phyloP scores from a whole-genome alignment of 1,284 basidiomycete species.

The Ustilago nuda region DNA sequence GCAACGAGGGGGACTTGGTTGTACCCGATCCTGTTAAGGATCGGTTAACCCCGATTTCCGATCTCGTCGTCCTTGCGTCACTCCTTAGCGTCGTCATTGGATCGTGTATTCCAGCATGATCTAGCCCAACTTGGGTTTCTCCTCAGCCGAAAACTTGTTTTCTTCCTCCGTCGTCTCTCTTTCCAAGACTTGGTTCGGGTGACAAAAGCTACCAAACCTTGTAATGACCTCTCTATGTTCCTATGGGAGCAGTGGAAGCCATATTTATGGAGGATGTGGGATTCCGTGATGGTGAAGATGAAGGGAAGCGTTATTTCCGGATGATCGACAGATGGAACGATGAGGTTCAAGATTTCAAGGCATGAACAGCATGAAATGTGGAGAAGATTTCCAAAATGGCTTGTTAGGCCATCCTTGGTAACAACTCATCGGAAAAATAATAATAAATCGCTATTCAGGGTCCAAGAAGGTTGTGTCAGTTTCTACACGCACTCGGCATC shows the following conservation, averaged over 20 bases:
- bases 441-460: slow-evolving; percentile 5
- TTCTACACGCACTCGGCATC: slow-evolving; percentile 14
- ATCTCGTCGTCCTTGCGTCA: no score
- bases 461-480: slow-evolving; percentile 10
- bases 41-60: no score
- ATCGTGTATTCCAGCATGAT: no score
- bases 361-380: slow-evolving; percentile 6
- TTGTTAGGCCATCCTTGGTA: neutral
- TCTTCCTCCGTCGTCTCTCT: slow-evolving; percentile 36
- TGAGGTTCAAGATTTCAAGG: neutral
- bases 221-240: slow-evolving; percentile 30
- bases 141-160: slow-evolving; percentile 10
- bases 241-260: no score
- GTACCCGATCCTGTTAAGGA: no score
- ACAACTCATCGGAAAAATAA: no score
- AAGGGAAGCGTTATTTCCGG: neutral
- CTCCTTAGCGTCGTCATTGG: no score
- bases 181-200: slow-evolving; percentile 29
- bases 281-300: neutral
- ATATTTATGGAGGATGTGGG: neutral
- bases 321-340: neutral
- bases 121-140: slow-evolving; percentile 39
- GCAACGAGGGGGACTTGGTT: no score
- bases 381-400: neutral
- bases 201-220: slow-evolving; percentile 41